Evolutionary conservation across 495 filamentous ascomycete genomes (phyloP).

Genomic region (Halenospora varia): DNA sequence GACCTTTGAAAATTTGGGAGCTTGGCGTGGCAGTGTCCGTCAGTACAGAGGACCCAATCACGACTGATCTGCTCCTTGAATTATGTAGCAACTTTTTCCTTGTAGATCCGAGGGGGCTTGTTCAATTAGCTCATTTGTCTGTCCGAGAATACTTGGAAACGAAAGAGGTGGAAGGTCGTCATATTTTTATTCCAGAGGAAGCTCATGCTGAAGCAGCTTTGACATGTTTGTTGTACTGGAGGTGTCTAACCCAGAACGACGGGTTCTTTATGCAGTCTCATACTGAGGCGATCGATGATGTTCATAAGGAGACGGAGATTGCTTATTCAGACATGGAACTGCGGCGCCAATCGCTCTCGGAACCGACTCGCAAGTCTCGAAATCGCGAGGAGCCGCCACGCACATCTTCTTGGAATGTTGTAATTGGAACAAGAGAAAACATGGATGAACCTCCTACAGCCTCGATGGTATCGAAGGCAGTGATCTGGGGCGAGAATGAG

Average conservation of each 20-base stretch:
- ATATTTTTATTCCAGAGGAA: constrained; percentile 2
- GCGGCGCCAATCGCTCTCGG: no score
- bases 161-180: neutral
- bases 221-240: constrained; percentile 3
- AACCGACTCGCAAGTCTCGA: neutral
- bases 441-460: constrained; percentile 13
- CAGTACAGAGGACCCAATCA: neutral
- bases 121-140: constrained; percentile 5
- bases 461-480: constrained; percentile 43
- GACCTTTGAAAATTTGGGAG: constrained; percentile 1
- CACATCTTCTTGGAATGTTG: constrained; percentile 10
- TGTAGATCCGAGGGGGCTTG: neutral
- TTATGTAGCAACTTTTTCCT: constrained; percentile 8
- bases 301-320: no score
- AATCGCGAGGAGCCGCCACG: constrained; percentile 2
- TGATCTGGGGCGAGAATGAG: constrained; percentile 58
- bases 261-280: neutral
- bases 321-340: no score
- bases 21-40: constrained; percentile 3
- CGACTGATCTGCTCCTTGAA: neutral
- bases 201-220: constrained; percentile 2
- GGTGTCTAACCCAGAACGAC: neutral
- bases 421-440: constrained; percentile 10
- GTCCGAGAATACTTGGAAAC: constrained; percentile 2
- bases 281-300: neutral